Evolutionary conservation across 257 asterid species (phyloP).

Genomic region (Gynochthodes officinalis): DNA sequence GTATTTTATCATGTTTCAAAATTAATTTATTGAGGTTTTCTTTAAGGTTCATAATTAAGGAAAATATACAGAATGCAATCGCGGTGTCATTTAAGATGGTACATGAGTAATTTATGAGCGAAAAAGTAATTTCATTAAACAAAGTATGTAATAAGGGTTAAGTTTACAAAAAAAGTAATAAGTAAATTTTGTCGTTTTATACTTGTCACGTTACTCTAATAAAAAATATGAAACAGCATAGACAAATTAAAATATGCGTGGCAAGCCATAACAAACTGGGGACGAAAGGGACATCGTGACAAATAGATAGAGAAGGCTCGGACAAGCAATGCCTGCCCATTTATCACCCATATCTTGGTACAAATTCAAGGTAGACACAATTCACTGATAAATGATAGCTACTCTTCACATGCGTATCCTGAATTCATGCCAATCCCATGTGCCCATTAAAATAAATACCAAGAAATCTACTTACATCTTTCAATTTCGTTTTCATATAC

Average conservation of each 20-base stretch:
- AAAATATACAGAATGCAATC: too few species aligned
- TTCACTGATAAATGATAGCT: conserved; percentile 37
- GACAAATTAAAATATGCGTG: neutral
- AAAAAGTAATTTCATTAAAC: too few species aligned
- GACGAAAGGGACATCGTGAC: conserved; percentile 5
- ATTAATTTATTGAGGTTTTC: too few species aligned
- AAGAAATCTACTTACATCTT: neutral
- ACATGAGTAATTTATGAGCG: too few species aligned
- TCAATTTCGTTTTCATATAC: neutral
- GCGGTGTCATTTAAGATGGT: too few species aligned
- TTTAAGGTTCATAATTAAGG: too few species aligned
- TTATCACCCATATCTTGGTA: conserved; percentile 25
- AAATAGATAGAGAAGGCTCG: neutral
- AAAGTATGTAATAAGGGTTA: too few species aligned
- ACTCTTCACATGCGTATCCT: conserved; percentile 48
- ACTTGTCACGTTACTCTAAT: too few species aligned
- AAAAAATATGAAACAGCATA: too few species aligned
- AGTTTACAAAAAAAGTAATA: too few species aligned
- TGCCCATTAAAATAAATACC: conserved; percentile 27
- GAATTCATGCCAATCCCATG: conserved; percentile 51
- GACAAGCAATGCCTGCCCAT: conserved; percentile 34
- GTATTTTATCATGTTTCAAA: too few species aligned
- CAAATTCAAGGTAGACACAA: conserved; percentile 22
- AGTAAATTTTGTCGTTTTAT: too few species aligned
- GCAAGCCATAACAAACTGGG: neutral